Evolutionary conservation across 805 yeast genomes (phyloP), one percentile per base, ranked within the genome.

Genomic region (Novakomyces olei): DNA sequence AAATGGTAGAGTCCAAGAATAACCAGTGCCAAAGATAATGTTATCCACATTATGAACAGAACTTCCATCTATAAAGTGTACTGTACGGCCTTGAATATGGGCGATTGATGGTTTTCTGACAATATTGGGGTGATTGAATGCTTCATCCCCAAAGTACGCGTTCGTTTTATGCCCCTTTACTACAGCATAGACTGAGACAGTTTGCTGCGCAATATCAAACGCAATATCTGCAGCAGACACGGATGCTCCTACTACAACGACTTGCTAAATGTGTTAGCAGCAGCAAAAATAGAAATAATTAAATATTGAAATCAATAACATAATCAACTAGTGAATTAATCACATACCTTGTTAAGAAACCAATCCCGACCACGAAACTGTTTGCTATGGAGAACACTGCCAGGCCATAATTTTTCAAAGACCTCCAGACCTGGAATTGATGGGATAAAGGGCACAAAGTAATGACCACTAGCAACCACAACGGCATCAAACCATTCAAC

Each of bases 161-260:
- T 6, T 29, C 32, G 20, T 15, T 17, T 5, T 16, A 8, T 6
- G 7, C 14, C 5, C 20, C 32, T 14, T 15, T 20, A 6, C 5
- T 20, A 6, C 2, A 16, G 9, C 19, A 19, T 14, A 29, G 12
- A 18, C 32, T 29, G 12, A 19, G 32, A 18, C 14, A 16, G n/a
- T 19, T 10, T 9, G 32, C 2, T 56, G 53, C 1, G 70, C 64
- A 14, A 72, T 44, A 45, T 75, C 83, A 36, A 60, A 62, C 2
- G 79, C 65, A 27, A 76, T 55, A 45, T 80, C 92, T 14, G 68
- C 64, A 18, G 85, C 92, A 19, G 80, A 69, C 2, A 88, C 74
- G 7, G 72, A 69, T 42, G 71, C 72, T 0, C 92, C 92, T n/a
- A 78, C 66, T 14, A 61, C 44, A 34, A 64, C 37, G 2, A 63